Conservation (phyloP, 257 asterid species). For the Nemophila menziesii region DNA sequence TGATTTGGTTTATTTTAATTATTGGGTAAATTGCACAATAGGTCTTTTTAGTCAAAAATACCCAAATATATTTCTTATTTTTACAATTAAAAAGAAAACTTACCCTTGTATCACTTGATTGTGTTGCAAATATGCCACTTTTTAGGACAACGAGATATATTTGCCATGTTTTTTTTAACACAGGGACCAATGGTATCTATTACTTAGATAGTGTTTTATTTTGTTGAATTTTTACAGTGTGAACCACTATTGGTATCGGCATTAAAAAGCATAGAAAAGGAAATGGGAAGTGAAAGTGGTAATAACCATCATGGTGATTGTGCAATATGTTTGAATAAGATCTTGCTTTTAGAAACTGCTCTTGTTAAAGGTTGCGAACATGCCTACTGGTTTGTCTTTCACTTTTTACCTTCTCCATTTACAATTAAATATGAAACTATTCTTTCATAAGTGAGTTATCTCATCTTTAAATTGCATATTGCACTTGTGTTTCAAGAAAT, state of each 20-base stretch:
- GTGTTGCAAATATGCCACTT: too few species aligned
- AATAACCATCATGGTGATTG: conserved; percentile 48
- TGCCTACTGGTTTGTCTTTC: conserved; percentile 82
- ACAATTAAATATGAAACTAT: not conserved
- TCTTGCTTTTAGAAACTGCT: conserved; percentile 74
- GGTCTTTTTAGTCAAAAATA: too few species aligned
- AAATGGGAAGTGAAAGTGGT: not conserved
- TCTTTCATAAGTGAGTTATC: too few species aligned
- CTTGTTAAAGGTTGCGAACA: conserved; percentile 99
- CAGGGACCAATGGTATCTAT: not conserved
- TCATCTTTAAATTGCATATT: too few species aligned
- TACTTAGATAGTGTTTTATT: not conserved
- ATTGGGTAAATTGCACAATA: too few species aligned
- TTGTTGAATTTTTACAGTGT: not conserved
- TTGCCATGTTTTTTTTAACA: not conserved
- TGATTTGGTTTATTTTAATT: not conserved
- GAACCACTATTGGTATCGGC: not conserved
- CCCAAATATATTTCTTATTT: too few species aligned
- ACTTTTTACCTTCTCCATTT: not conserved
- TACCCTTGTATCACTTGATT: too few species aligned
- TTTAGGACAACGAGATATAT: too few species aligned
- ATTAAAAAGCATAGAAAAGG: conserved; percentile 5
- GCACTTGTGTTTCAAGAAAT: too few species aligned
- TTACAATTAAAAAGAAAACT: too few species aligned
- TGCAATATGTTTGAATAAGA: conserved; percentile 70